Evolutionary conservation across 2,329 filamentous ascomycete genomes (phyloP).

Genomic region (Anthostomella pinea): DNA sequence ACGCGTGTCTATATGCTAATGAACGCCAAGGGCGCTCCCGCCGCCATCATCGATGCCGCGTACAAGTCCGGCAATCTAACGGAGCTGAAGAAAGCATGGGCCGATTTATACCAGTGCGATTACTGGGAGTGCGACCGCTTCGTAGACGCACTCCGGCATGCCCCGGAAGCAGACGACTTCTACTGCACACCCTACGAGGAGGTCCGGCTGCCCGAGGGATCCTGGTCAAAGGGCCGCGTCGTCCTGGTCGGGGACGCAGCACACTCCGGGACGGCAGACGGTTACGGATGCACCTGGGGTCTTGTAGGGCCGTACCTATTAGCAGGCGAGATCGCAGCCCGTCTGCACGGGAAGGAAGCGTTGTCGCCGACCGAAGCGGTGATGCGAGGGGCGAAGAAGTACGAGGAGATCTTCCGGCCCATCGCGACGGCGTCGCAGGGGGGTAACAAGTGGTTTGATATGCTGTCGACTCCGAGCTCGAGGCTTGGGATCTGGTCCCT

Average conservation of each 20-base stretch:
- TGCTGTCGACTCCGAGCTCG: slow-evolving; percentile 14
- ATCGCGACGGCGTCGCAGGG: slow-evolving; percentile 17
- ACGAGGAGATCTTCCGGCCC: slow-evolving; percentile 22
- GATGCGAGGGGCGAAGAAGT: slow-evolving; percentile 10
- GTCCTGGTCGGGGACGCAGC: slow-evolving; percentile 48
- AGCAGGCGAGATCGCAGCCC: slow-evolving; percentile 42
- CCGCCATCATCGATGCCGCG: slow-evolving; percentile 8
- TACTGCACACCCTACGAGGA: slow-evolving; percentile 41
- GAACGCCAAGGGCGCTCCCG: background rate
- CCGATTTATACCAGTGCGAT: slow-evolving; percentile 39
- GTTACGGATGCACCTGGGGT: slow-evolving; percentile 43
- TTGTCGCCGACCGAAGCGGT: slow-evolving; percentile 5
- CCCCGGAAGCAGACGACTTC: slow-evolving; percentile 38
- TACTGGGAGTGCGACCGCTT: slow-evolving; percentile 45
- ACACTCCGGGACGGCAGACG: slow-evolving; percentile 42
- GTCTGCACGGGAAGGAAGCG: slow-evolving; percentile 4
- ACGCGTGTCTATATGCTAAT: slow-evolving; percentile 19
- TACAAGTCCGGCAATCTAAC: slow-evolving; percentile 21
- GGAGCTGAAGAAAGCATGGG: slow-evolving; percentile 38
- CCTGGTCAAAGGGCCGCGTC: slow-evolving; percentile 35
- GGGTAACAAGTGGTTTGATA: slow-evolving; percentile 1
- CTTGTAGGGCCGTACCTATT: slow-evolving; percentile 50
- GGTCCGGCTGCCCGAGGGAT: slow-evolving; percentile 31
- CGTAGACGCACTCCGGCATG: slow-evolving; percentile 32
- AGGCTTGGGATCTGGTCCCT: slow-evolving; percentile 16